phyloP scores from a whole-genome alignment of 2,329 filamentous ascomycete species.

The Alternaria triticimaculans region DNA sequence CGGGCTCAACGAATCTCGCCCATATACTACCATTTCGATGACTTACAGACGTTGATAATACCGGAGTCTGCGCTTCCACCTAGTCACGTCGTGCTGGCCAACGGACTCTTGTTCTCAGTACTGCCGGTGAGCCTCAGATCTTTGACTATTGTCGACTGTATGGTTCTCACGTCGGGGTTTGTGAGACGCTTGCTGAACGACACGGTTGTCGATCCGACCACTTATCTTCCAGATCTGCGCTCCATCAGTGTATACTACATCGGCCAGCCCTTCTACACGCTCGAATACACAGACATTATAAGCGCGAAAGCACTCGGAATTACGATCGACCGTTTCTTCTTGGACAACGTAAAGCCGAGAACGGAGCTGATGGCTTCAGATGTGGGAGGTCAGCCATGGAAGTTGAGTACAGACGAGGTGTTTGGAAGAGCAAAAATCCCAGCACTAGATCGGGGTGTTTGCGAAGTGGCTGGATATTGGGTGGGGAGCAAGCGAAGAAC shows the following conservation, averaged over 20 bases:
- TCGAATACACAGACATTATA: not conserved
- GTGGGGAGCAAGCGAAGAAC: not conserved
- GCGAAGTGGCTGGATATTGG: not conserved
- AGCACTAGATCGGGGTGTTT: not conserved
- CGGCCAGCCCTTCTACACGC: not conserved
- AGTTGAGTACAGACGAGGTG: not conserved
- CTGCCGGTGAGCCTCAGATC: not conserved
- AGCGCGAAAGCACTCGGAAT: not conserved
- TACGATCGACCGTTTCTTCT: not conserved
- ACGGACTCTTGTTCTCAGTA: not conserved
- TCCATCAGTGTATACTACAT: not conserved
- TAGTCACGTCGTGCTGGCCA: not conserved
- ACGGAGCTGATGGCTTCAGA: not conserved
- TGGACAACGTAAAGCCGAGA: not conserved
- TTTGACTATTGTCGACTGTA: not conserved
- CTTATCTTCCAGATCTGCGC: not conserved
- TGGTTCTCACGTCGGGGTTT: not conserved
- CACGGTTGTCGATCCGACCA: not conserved
- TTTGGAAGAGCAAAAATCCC: not conserved
- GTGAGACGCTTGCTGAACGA: not conserved
- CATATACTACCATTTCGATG: not conserved
- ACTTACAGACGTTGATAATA: not conserved
- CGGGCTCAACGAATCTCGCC: not conserved
- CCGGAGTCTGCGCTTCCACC: not conserved
- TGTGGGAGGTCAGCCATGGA: not conserved